Percentiles rank a stretch among this genome's conserved stretches.
phyloP scores from a whole-genome alignment of 2,329 filamentous ascomycete species.

The Penicillium oxalicum region DNA sequence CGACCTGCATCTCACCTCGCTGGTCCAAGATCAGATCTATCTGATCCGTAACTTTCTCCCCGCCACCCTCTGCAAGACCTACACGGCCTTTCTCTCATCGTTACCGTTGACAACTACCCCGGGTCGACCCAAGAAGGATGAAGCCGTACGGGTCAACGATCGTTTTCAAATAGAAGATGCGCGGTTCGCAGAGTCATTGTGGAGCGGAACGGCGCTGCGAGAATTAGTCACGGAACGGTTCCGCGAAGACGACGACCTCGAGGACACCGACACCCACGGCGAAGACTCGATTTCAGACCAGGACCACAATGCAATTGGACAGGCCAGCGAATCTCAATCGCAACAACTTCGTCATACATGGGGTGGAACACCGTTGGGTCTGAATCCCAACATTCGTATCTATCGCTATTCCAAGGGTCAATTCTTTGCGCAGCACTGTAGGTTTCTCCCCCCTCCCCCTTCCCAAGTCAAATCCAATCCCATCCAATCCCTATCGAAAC shows the following conservation, averaged over 20 bases:
- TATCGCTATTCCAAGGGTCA: constrained; percentile 83
- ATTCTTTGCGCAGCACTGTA: constrained; percentile 91
- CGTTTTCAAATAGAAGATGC: constrained; percentile 76
- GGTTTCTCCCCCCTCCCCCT: constrained; percentile 31
- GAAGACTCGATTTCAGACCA: constrained; percentile 12
- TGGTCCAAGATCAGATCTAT: constrained; percentile 62
- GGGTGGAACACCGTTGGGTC: constrained; percentile 75
- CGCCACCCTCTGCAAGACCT: constrained; percentile 65
- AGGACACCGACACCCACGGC: constrained; percentile 13
- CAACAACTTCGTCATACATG: constrained; percentile 45
- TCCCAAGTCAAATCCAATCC: too few species aligned
- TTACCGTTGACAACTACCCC: constrained; percentile 73
- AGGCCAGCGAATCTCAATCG: constrained; percentile 9
- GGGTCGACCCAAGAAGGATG: constrained; percentile 68
- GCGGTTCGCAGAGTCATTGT: constrained; percentile 66
- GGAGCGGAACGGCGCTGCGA: constrained; percentile 69
- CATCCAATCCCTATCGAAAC: too few species aligned
- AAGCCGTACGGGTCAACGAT: constrained; percentile 82
- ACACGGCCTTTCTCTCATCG: constrained; percentile 65
- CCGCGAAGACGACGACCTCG: constrained; percentile 21
- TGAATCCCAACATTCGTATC: constrained; percentile 83
- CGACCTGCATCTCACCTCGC: constrained; percentile 55
- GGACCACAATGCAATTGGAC: neutral
- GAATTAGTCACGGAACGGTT: constrained; percentile 47
- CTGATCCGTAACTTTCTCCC: constrained; percentile 71